Base-by-base conservation (phyloP, 495 filamentous ascomycete genomes). In the Sordaria brevicollis region DNA sequence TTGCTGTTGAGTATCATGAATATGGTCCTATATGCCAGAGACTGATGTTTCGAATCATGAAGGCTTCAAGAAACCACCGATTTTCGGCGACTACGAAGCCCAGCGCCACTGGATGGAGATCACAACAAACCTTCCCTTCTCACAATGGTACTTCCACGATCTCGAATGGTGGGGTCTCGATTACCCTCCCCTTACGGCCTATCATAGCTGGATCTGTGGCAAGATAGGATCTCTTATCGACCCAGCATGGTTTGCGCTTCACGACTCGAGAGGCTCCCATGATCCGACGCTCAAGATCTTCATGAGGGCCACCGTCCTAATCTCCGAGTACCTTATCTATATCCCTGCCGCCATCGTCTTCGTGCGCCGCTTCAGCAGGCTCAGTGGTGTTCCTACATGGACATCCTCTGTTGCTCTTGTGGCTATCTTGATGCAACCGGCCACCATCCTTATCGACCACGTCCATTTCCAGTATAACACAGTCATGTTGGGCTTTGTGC, bases 381-480 rank as follows among this genome's bases (percentile, higher is more conserved):
- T 91, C 68, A 87, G 89, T 70, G 86, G 88, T 62, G 88, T 97
- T 69, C 75, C 83, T 37, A 85, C 84, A 21, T 96, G 92, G 92
- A 91, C 91, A 29, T 85, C 88, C 66, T 92, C 91, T 0, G 89
- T 97, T 71, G 94, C 95, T 1, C 87, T 98, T 9, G 89, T 90
- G 25, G 95, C 94, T 0, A 89, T 98, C 66, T 84, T 99, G 34
- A 90, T 99, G 86, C 96, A 99, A 74, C 95, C 95, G 6, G 90
- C 88, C 2, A 93, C 91, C 6, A 95, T 97, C 68, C 86, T 99
- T 13, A 91, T 98, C 74, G 95, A 99, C 74, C 94, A 98, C 76
- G 92, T 92, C n/a, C 95, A 99, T 80, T 99, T 99, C 79, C 95
- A 99, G 81, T 99, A 96, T 77, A 99, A 99, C 78, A 95, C 93